phyloP scores from a whole-genome alignment of 75 land plant genomes.

The Cryptomeria japonica region DNA sequence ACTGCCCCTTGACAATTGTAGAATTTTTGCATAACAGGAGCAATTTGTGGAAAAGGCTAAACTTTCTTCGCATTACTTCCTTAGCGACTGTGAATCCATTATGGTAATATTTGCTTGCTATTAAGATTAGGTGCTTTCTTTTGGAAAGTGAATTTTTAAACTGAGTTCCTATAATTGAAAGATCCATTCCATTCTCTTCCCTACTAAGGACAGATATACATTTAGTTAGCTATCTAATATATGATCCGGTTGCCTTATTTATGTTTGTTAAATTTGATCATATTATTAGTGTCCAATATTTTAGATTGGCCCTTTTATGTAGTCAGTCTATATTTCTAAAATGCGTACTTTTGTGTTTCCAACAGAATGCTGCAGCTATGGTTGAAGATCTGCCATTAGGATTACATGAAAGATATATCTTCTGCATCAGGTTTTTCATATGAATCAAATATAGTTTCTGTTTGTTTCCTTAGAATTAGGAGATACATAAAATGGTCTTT shows the following conservation, averaged over 20 bases:
- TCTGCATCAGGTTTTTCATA: slow-evolving; percentile 62
- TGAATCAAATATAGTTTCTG: not conserved
- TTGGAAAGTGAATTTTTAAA: not conserved
- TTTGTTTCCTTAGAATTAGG: not conserved
- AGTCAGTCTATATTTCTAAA: not conserved
- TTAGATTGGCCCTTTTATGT: not conserved
- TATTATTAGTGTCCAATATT: not conserved
- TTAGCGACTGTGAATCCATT: slow-evolving; percentile 59
- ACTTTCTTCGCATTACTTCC: slow-evolving; percentile 64
- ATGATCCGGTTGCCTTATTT: not conserved
- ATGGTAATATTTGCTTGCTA: slow-evolving; percentile 34
- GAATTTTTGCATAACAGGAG: slow-evolving; percentile 46
- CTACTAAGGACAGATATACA: not conserved
- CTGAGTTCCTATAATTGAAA: not conserved
- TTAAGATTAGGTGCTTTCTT: not conserved
- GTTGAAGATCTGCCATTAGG: slow-evolving; percentile 63
- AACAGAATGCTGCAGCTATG: slow-evolving; percentile 67
- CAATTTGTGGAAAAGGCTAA: slow-evolving; percentile 68
- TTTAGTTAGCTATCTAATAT: not conserved
- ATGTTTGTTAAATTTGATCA: not conserved
- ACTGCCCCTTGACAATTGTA: not conserved
- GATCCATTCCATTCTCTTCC: not conserved
- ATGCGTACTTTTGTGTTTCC: not conserved
- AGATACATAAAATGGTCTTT: slow-evolving; percentile 1
- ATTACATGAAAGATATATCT: slow-evolving; percentile 70